phyloP scores from a whole-genome alignment of 768 basidiomycete genomes.

The Pleurotus giganteus region DNA sequence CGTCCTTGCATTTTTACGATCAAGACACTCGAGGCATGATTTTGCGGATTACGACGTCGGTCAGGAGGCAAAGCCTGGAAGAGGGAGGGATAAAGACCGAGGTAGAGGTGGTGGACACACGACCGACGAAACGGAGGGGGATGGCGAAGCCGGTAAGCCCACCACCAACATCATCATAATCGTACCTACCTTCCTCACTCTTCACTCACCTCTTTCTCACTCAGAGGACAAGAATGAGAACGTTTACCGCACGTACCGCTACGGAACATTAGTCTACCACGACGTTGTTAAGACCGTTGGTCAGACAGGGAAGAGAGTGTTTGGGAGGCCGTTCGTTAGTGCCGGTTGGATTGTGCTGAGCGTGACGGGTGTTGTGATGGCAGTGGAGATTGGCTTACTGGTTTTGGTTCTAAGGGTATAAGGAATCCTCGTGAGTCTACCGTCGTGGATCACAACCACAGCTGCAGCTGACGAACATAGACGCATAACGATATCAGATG shows the following conservation, averaged over 20 bases:
- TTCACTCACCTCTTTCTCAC: no score
- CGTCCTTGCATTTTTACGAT: slow-evolving; percentile 54
- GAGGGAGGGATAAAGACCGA: background rate
- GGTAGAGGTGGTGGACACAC: background rate
- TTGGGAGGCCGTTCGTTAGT: slow-evolving; percentile 76
- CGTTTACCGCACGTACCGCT: slow-evolving; percentile 11
- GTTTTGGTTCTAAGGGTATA: slow-evolving; percentile 53
- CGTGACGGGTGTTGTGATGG: slow-evolving; percentile 58
- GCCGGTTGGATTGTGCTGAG: slow-evolving; percentile 74
- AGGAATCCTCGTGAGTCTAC: background rate
- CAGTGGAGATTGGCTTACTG: slow-evolving; percentile 64
- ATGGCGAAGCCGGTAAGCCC: background rate
- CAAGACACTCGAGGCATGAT: slow-evolving; percentile 68
- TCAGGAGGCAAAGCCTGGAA: slow-evolving; percentile 21
- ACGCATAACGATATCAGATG: no score
- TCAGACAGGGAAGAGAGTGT: slow-evolving; percentile 58
- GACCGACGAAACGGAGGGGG: background rate
- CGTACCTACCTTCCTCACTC: background rate
- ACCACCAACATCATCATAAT: background rate
- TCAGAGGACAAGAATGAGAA: background rate
- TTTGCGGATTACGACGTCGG: slow-evolving; percentile 59
- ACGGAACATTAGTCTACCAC: slow-evolving; percentile 21
- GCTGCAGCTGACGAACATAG: no score
- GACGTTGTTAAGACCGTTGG: slow-evolving; percentile 54
- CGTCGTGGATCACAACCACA: no score